Conservation (phyloP, 768 basidiomycete genomes). For the Pleurotus platypus region DNA sequence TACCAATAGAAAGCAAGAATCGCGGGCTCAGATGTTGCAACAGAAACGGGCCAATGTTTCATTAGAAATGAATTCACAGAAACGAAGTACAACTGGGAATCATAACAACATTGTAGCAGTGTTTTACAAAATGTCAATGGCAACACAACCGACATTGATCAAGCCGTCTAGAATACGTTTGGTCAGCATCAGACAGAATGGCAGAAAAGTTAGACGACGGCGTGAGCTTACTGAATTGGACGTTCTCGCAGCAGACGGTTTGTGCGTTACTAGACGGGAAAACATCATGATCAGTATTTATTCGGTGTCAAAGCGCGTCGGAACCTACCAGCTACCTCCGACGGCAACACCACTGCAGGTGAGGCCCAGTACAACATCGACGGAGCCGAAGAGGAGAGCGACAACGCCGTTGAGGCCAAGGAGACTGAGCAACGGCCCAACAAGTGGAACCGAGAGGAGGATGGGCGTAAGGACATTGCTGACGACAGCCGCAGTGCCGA, state of each 20-base stretch:
- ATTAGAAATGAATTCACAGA: too few relatives aligned
- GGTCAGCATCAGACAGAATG: too few relatives aligned
- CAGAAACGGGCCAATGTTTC: too few relatives aligned
- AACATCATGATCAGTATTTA: neutral
- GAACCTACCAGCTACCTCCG: neutral
- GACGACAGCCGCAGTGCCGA: neutral
- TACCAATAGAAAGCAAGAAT: too few relatives aligned
- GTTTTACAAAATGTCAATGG: too few relatives aligned
- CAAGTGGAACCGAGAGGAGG: neutral
- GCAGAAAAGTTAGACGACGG: too few relatives aligned
- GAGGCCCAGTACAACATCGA: neutral
- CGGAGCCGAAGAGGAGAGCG: neutral
- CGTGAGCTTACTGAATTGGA: neutral
- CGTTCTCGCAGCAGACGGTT: constrained; percentile 5
- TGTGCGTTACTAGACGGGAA: neutral
- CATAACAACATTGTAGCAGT: too few relatives aligned
- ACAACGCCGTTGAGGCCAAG: neutral
- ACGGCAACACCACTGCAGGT: neutral
- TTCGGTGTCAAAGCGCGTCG: neutral
- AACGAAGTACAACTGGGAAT: too few relatives aligned
- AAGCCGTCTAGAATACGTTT: too few relatives aligned
- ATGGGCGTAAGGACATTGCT: neutral
- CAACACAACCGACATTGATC: too few relatives aligned
- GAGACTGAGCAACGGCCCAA: neutral
- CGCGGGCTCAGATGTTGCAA: too few relatives aligned